Conservation (phyloP, 2,329 filamentous ascomycete genomes). For the Biscogniauxia mediterranea region DNA sequence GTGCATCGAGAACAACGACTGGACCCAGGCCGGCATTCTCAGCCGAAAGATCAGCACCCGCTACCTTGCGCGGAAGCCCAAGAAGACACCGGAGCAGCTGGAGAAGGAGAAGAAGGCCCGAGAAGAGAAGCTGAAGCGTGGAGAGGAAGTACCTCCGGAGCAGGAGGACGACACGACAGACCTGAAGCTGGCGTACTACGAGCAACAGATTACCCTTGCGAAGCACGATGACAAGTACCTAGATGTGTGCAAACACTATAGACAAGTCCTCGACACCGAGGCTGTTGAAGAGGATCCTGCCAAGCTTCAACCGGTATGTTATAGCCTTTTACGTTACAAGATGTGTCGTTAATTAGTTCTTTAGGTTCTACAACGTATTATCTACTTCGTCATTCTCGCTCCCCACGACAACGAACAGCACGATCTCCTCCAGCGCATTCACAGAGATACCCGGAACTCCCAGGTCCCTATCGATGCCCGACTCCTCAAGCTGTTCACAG, state of each 20-base stretch:
- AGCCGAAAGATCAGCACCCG: slow-evolving; percentile 95
- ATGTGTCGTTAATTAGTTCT: slow-evolving; percentile 15
- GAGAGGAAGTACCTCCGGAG: slow-evolving; percentile 75
- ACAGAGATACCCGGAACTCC: slow-evolving; percentile 77
- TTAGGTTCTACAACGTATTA: slow-evolving; percentile 86
- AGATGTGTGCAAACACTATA: slow-evolving; percentile 96
- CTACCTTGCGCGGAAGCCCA: slow-evolving; percentile 86
- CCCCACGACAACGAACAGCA: slow-evolving; percentile 99
- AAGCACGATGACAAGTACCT: slow-evolving; percentile 98
- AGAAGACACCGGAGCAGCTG: slow-evolving; percentile 84
- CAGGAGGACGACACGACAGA: slow-evolving; percentile 90
- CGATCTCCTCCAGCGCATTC: slow-evolving; percentile 90
- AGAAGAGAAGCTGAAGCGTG: slow-evolving; percentile 79
- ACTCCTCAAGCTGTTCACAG: slow-evolving; percentile 90
- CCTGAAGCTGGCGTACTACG: slow-evolving; percentile 92
- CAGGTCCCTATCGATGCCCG: slow-evolving; percentile 78
- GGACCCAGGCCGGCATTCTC: slow-evolving; percentile 91
- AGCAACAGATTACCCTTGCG: slow-evolving; percentile 91
- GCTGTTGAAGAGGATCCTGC: slow-evolving; percentile 86
- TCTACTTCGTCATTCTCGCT: slow-evolving; percentile 95
- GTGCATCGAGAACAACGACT: slow-evolving; percentile 94
- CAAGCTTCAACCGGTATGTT: slow-evolving; percentile 77
- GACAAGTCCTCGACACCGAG: slow-evolving; percentile 94
- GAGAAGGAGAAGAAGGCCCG: slow-evolving; percentile 88
- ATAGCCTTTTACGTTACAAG: slow-evolving; percentile 10